These are phyloP conservation scores for Flaveria robusta DNA, from an alignment of 129 eudicot genomes.

Conservation along the genomic window DNA sequence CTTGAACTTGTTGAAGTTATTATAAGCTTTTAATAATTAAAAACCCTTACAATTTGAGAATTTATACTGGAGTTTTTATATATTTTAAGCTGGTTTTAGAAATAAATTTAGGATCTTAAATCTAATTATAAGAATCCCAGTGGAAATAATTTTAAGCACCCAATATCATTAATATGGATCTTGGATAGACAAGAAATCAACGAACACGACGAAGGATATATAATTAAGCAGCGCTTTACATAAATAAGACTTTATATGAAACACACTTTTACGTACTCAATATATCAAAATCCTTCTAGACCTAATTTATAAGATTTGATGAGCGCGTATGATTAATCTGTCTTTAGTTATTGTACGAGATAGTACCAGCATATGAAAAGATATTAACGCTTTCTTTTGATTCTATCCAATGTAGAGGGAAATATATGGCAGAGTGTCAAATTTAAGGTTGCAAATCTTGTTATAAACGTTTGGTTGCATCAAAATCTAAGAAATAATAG, in stretches of 20 bases:
- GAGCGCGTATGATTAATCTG: not conserved
- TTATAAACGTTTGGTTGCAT: conserved; percentile 25
- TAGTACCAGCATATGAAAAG: not conserved
- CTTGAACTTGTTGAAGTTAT: not conserved
- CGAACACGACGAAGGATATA: no score
- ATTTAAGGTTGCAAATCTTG: conserved; percentile 32
- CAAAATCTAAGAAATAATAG: conserved; percentile 18
- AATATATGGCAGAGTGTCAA: conserved; percentile 33
- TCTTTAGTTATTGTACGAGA: not conserved
- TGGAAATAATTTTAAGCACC: not conserved
- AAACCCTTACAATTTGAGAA: not conserved
- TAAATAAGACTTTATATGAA: no score
- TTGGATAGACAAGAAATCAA: no score
- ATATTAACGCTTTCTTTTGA: conserved; percentile 1
- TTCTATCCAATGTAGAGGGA: conserved; percentile 29
- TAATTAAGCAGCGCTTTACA: no score
- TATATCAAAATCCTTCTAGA: no score
- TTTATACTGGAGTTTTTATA: not conserved
- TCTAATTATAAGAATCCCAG: not conserved
- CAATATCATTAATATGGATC: not conserved
- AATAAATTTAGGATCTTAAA: not conserved
- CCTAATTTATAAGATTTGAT: no score
- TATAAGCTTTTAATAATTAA: not conserved
- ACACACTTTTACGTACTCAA: no score
- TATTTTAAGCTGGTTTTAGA: not conserved